A percentile compares a stretch with the other conserved stretches of the same genome.
Conservation (phyloP, 2,329 filamentous ascomycete genomes). For the Aspergillus transmontanensis region DNA sequence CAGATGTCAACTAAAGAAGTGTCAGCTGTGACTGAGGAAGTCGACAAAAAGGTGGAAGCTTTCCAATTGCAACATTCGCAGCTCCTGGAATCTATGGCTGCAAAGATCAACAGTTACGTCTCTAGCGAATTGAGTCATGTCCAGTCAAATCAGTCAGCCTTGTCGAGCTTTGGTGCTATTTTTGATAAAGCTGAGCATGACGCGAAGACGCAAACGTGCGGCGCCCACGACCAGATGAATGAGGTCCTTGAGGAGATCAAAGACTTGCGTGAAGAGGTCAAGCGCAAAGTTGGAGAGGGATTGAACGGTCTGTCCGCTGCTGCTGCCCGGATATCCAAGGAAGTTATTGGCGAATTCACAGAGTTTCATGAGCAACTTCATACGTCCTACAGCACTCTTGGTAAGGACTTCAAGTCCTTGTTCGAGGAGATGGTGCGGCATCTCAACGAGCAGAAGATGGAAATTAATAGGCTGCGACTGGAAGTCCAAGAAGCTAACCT, state of each 20-base stretch:
- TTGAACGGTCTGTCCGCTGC: constrained; percentile 80
- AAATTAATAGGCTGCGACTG: constrained; percentile 71
- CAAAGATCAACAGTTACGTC: constrained; percentile 77
- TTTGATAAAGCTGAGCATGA: constrained; percentile 70
- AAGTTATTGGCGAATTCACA: constrained; percentile 82
- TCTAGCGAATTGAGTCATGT: constrained; percentile 72
- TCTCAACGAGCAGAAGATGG: constrained; percentile 73
- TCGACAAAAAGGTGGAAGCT: constrained; percentile 73
- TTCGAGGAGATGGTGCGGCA: constrained; percentile 81
- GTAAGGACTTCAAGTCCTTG: constrained; percentile 80
- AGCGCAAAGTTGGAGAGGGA: constrained; percentile 80
- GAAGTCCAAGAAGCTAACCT: constrained; percentile 73
- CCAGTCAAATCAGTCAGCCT: constrained; percentile 67
- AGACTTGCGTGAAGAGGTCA: constrained; percentile 83
- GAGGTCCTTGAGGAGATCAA: constrained; percentile 90
- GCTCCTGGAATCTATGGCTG: constrained; percentile 68
- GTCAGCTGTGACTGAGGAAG: constrained; percentile 70
- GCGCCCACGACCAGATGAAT: constrained; percentile 83
- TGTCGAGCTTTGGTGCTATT: constrained; percentile 68
- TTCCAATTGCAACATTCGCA: constrained; percentile 74
- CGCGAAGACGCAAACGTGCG: constrained; percentile 54
- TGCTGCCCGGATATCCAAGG: constrained; percentile 84
- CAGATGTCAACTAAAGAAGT: constrained; percentile 74
- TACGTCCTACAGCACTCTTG: constrained; percentile 78
- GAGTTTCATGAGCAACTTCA: constrained; percentile 85